Conservation (phyloP, 768 basidiomycete species). For the Bullera alba region DNA sequence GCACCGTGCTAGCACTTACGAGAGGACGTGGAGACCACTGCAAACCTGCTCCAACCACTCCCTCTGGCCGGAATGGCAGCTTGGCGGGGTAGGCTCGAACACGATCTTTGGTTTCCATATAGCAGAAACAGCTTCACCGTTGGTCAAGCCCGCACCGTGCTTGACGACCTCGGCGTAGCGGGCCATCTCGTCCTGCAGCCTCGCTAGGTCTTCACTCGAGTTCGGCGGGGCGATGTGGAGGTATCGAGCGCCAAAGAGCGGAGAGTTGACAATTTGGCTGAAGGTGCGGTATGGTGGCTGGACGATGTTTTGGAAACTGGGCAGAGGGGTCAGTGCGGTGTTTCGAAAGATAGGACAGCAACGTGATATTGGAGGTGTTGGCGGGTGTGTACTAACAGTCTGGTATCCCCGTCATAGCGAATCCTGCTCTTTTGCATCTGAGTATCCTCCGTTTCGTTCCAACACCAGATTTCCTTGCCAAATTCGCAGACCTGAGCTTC, state of each 20-base stretch:
- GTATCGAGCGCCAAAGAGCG: slow-evolving; percentile 21
- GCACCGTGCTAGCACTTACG: slow-evolving; percentile 18
- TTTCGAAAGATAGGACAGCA: neutral
- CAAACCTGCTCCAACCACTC: slow-evolving; percentile 25
- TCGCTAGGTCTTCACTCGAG: slow-evolving; percentile 19
- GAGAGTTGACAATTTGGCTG: slow-evolving; percentile 12
- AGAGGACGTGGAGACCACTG: slow-evolving; percentile 19
- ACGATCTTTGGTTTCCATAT: slow-evolving; percentile 34
- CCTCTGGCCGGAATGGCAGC: slow-evolving; percentile 25
- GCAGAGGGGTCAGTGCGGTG: neutral
- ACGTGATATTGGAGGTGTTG: too few relatives aligned
- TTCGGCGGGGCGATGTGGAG: slow-evolving; percentile 33
- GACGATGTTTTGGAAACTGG: slow-evolving; percentile 26
- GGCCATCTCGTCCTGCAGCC: slow-evolving; percentile 9
- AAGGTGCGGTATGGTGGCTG: slow-evolving; percentile 14
- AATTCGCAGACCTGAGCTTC: slow-evolving; percentile 12
- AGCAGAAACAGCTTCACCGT: neutral
- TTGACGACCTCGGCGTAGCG: too few relatives aligned
- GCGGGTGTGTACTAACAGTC: slow-evolving; percentile 22
- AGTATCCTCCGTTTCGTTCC: slow-evolving; percentile 15
- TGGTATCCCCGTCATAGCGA: slow-evolving; percentile 29
- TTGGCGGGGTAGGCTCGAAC: slow-evolving; percentile 32
- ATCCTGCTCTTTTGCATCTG: slow-evolving; percentile 29
- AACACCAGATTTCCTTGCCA: slow-evolving; percentile 33
- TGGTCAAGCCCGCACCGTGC: too few relatives aligned